phyloP scores from a whole-genome alignment of 768 basidiomycete genomes.

The Pilatotrama ljubarskyi region DNA sequence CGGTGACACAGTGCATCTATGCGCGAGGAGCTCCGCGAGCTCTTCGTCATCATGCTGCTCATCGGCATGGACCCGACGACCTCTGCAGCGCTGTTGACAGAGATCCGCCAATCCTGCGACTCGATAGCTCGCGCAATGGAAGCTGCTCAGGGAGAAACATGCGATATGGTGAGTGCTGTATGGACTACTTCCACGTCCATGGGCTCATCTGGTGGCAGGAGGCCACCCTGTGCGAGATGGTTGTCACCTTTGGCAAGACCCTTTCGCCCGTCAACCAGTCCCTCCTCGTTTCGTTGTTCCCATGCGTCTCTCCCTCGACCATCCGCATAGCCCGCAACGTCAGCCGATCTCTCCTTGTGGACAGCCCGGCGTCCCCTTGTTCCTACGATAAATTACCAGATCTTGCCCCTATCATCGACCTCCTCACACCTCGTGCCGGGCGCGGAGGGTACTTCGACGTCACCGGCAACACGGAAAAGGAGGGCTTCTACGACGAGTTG shows the following conservation, averaged over 20 bases:
- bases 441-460: slow-evolving; percentile 52
- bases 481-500: slow-evolving; percentile 61
- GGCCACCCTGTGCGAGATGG: slow-evolving; percentile 43
- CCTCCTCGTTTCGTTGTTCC: slow-evolving; percentile 50
- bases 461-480: slow-evolving; percentile 44
- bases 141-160: slow-evolving; percentile 20
- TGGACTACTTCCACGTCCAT: not conserved
- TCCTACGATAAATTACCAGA: slow-evolving; percentile 40
- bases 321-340: slow-evolving; percentile 59
- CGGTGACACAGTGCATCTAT: slow-evolving; percentile 25
- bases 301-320: slow-evolving; percentile 48
- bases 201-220: slow-evolving; percentile 39
- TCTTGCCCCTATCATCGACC: slow-evolving; percentile 47
- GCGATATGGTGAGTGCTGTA: slow-evolving; percentile 22
- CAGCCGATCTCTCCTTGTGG: slow-evolving; percentile 48
- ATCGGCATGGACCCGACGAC: slow-evolving; percentile 58
- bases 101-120: slow-evolving; percentile 50
- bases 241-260: slow-evolving; percentile 41
- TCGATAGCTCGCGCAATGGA: slow-evolving; percentile 45
- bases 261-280: slow-evolving; percentile 53
- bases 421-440: slow-evolving; percentile 49
- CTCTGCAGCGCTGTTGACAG: slow-evolving; percentile 43
- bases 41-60: slow-evolving; percentile 51
- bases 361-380: not conserved
- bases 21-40: slow-evolving; percentile 44